phyloP scores from a whole-genome alignment of 164 flowering plant genomes.

The Malania oleifera region DNA sequence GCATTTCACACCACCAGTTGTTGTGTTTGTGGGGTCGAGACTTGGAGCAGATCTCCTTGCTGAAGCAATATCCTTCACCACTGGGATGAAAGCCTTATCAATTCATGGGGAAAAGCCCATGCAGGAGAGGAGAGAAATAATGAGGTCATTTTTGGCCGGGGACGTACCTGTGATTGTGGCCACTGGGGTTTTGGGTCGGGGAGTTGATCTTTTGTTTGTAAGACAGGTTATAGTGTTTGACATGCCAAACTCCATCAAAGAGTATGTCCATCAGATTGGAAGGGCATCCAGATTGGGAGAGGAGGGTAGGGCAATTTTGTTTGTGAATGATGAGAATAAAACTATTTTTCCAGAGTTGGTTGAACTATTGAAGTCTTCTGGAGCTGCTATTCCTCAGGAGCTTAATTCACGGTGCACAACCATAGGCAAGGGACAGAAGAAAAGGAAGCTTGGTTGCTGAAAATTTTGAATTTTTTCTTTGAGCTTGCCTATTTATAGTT shows the following conservation, averaged over 20 bases:
- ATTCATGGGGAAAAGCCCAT: constrained; percentile 88
- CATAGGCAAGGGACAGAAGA: constrained; percentile 33
- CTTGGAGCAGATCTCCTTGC: constrained; percentile 86
- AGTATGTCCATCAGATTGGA: constrained; percentile 90
- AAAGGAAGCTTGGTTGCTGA: constrained; percentile 49
- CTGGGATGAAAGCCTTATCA: constrained; percentile 65
- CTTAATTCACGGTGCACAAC: constrained; percentile 56
- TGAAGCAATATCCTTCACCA: constrained; percentile 61
- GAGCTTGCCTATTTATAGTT: no score
- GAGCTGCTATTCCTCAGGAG: constrained; percentile 74
- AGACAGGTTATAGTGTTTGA: constrained; percentile 89
- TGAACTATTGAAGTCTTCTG: constrained; percentile 54
- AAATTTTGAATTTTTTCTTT: background rate
- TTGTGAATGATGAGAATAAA: constrained; percentile 75
- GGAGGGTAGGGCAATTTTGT: constrained; percentile 66
- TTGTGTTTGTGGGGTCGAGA: constrained; percentile 84
- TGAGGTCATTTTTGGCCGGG: constrained; percentile 64
- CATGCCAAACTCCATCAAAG: constrained; percentile 83
- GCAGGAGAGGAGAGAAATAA: constrained; percentile 80
- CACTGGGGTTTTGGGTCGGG: constrained; percentile 84
- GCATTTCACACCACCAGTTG: constrained; percentile 80
- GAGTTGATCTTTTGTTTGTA: constrained; percentile 71
- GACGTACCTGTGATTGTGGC: constrained; percentile 78
- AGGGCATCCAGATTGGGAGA: constrained; percentile 86
- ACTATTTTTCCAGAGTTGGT: constrained; percentile 60